Base-by-base conservation (phyloP, 2,329 filamentous ascomycete species). In the Penicillium hordei region DNA sequence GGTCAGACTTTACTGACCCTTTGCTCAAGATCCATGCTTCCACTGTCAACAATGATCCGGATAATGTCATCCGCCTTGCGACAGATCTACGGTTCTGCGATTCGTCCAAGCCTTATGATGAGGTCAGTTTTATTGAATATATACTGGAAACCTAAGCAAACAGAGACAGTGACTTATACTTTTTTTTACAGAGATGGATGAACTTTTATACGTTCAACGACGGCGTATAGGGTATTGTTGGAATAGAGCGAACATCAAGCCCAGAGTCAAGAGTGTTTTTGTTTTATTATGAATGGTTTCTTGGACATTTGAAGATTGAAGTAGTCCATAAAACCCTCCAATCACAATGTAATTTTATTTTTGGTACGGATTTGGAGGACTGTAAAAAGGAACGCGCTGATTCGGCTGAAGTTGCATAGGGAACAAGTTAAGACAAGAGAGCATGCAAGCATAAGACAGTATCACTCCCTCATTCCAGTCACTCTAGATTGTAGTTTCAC, bases 31-130 rank as follows among this genome's bases (percentile, higher is more conserved):
- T 85, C 19, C 83, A 85, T 65, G 82, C 83, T 0, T 84, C 82
- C 2, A 83, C 81, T 0, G 74, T 84, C 56, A 86, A 85, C 51
- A 74, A 81, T 46, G 81, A 84, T 43, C 75, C 77, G 0, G 71
- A 79, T 6, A 79, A 81, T 53, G 68, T 79, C 0, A 85, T 85
- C 48, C 76, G 83, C 1, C 75, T 85, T 0, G 83, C 80, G 0
- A 85, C 83, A 2, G 83, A 85, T 65, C 63, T 86, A 50, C 76
- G 83, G 1, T 85, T 85, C 63, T 82, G 83, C 8, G 76, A 85
- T 60, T 75, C 77, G 5, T 79, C 78, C 7, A 77, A 76, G 55
- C 78, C 77, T 1, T 84, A 80, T 73, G 82, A 84, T 60, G 79
- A 72, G 65, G 71, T 72, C 53, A 5, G 54, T 48, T n/a, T 38